A percentile compares a stretch with the other conserved stretches of the same genome.
Conservation (phyloP, 2,329 filamentous ascomycete genomes). For the Drechslera avenae region DNA sequence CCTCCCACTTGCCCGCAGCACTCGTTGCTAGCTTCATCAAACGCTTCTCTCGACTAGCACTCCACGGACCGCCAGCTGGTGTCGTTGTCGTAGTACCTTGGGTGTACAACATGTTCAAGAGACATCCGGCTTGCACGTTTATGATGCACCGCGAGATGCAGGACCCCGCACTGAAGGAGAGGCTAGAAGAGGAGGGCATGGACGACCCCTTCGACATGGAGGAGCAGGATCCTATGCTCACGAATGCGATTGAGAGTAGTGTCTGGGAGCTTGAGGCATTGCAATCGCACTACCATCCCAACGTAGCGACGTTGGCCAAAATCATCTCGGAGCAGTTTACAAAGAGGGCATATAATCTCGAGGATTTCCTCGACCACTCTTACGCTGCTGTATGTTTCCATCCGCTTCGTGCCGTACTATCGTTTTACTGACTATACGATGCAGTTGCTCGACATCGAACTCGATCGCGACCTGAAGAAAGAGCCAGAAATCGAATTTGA, state of each 20-base stretch:
- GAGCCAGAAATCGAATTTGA: slow-evolving; percentile 88
- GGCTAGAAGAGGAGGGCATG: slow-evolving; percentile 66
- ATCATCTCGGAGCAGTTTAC: slow-evolving; percentile 98
- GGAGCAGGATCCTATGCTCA: slow-evolving; percentile 83
- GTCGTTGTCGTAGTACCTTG: slow-evolving; percentile 89
- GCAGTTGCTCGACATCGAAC: slow-evolving; percentile 81
- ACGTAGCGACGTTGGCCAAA: slow-evolving; percentile 89
- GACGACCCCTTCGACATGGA: slow-evolving; percentile 77
- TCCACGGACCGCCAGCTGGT: slow-evolving; percentile 88
- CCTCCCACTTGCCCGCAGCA: slow-evolving; percentile 87
- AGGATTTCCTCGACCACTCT: slow-evolving; percentile 95
- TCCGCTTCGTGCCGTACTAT: background rate
- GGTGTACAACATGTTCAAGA: slow-evolving; percentile 92
- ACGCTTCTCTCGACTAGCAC: slow-evolving; percentile 78
- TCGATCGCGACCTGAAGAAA: slow-evolving; percentile 83
- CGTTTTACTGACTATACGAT: slow-evolving; percentile 1
- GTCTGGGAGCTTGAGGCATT: slow-evolving; percentile 94
- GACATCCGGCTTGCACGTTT: slow-evolving; percentile 88
- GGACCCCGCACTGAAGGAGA: slow-evolving; percentile 62
- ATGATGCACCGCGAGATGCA: slow-evolving; percentile 85
- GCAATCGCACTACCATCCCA: slow-evolving; percentile 94
- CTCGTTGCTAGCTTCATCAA: slow-evolving; percentile 97
- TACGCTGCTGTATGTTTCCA: slow-evolving; percentile 72
- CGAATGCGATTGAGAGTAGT: slow-evolving; percentile 85
- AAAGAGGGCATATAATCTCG: slow-evolving; percentile 91